Evolutionary conservation across 2,329 filamentous ascomycete species (phyloP).

Genomic region (Alternaria incomplexa): DNA sequence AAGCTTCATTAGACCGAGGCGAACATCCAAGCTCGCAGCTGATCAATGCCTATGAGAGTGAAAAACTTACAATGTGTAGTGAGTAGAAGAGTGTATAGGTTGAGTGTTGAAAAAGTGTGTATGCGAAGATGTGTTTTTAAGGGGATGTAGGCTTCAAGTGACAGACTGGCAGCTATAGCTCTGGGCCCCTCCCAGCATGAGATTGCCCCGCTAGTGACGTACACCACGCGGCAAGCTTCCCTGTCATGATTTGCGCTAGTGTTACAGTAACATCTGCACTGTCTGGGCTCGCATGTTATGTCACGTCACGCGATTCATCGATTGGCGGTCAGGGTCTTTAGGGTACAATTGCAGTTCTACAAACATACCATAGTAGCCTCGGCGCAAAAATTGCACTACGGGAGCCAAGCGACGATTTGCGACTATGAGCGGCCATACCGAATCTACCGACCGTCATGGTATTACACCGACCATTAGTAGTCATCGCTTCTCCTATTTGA

Average conservation of each 20-base stretch:
- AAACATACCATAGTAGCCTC: neutral
- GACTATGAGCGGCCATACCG: neutral
- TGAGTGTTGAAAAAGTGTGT: neutral
- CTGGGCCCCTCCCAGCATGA: slow-evolving; percentile 10
- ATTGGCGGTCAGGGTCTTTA: neutral
- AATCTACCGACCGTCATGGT: neutral
- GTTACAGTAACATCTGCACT: neutral
- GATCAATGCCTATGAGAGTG: neutral
- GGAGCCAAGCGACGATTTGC: neutral
- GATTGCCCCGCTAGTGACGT: slow-evolving; percentile 27
- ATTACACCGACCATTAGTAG: slow-evolving; percentile 1
- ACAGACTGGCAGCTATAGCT: slow-evolving; percentile 1
- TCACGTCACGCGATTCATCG: neutral
- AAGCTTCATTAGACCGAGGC: neutral
- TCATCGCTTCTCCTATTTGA: slow-evolving; percentile 9
- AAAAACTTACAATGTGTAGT: neutral
- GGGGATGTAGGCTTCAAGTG: slow-evolving; percentile 1
- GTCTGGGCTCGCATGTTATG: neutral
- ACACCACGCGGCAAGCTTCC: slow-evolving; percentile 11
- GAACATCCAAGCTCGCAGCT: neutral
- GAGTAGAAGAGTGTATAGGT: neutral
- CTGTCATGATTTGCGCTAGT: slow-evolving; percentile 2
- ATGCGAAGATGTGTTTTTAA: neutral
- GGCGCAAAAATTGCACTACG: neutral
- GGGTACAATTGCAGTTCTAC: neutral